Evolutionary conservation across 306 rosid genomes (phyloP), one percentile per base, ranked within the genome.

Genomic region (Alnus rubra): DNA sequence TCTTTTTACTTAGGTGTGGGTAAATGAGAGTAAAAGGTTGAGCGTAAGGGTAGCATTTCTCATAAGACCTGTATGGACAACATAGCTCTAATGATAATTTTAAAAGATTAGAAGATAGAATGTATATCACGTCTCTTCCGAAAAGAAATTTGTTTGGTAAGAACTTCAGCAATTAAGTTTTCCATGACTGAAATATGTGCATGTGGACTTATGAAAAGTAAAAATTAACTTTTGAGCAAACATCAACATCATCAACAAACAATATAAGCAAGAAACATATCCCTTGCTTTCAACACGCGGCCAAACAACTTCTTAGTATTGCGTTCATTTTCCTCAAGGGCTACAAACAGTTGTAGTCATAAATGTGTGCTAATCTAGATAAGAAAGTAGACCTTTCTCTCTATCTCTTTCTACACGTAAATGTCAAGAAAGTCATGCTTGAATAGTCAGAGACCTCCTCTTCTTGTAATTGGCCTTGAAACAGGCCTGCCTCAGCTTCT

Each of bases 401-500:
- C 28, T 47, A 0, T 44, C 31, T 47, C 33, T 47, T 4, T 28
- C 2, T 33, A 68, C 8, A 33, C 2, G 52, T 56, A 64, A 35
- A 39, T 76, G 60, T 10, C 42, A 68, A 3, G 0, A 28, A 39
- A 56, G 31, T 80, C 79, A 82, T 73, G 48, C 9, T n/a, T 59
- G 51, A 11, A 49, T 42, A 11, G 77, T 47, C 77, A 74, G 56
- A 4, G 65, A 70, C 75, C 82, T 85, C 76, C 82, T 88, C 74
- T 80, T 92, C 85, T 85, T 89, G 90, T 87, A 84, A 53, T 88
- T 89, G 13, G 95, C 88, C 76, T 92, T 94, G 80, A 92, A 89
- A 76, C 85, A 82, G 39, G 92, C 90, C 51, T 94, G 97, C 80
- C 98, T 91, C 50, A 94, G 84, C 84, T 79, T 94, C 85, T 89